Evolutionary conservation across 495 filamentous ascomycete species (phyloP), one percentile per base, ranked within the genome.

Genomic region (Annulohypoxylon maeteangense): DNA sequence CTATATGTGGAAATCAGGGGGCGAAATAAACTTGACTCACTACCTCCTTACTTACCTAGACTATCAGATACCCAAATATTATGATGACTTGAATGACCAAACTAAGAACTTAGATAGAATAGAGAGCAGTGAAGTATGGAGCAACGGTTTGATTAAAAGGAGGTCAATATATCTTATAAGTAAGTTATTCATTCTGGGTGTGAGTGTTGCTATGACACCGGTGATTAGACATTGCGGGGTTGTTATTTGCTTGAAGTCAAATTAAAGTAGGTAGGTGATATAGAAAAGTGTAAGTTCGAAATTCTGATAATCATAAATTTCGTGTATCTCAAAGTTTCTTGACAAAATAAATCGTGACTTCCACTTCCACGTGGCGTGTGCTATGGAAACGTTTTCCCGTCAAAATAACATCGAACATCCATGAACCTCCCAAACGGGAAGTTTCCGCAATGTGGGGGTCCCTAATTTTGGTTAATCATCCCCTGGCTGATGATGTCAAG

Each of bases 301-400:
- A 22, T 11, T 22, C 50, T 53, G 62, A 62, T 4, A 16, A 67
- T 63, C 57, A 60, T 62, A 61, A 18, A 18, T 44, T 44, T 44
- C n/a, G 40, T 44, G 40, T 20, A 44, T 18, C 40, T 44, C 12
- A 20, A 18, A 44, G 5, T 44, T 58, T 38, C 7, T 23, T 64
- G 18, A 45, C 42, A n/a, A 5, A 50, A 20, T 48, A 23, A 67
- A 54, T 62, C 53, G 58, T 42, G 51, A 63, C 18, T 42, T 48
- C 70, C 70, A 63, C 18, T 42, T 48, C 70, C 70, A 72, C 70
- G 70, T 72, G 70, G 70, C 54, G 12, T 38, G 34, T 38, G 34
- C 12, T 38, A 38, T 10, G 12, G 10, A 38, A 38, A 38, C 34
- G 7, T 12, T 38, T 12, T 38, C 34, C 10, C 34, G 34, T n/a